phyloP scores from a whole-genome alignment of 2,329 filamentous ascomycete genomes.

The Mycogone perniciosa region DNA sequence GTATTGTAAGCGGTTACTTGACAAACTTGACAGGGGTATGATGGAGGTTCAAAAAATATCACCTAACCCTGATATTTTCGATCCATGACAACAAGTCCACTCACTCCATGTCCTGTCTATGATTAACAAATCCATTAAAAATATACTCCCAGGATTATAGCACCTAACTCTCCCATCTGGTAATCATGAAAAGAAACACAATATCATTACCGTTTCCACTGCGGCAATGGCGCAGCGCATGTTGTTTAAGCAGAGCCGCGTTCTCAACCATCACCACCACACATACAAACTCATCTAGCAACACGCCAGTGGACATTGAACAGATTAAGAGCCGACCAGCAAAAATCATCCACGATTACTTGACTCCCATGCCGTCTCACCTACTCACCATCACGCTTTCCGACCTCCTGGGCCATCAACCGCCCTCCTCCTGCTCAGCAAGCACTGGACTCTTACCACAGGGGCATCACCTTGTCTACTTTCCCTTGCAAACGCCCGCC shows the following conservation, averaged over 20 bases:
- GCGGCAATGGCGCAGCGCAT: neutral
- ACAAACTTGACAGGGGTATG: too few species aligned
- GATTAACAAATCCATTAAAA: too few species aligned
- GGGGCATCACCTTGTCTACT: constrained; percentile 82
- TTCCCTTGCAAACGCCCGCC: constrained; percentile 62
- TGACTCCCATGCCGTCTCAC: constrained; percentile 55
- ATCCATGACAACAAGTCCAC: too few species aligned
- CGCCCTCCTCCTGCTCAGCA: constrained; percentile 1
- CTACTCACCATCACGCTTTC: constrained; percentile 58
- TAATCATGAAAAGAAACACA: neutral
- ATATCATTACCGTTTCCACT: neutral
- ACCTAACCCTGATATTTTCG: too few species aligned
- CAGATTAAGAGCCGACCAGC: constrained; percentile 22
- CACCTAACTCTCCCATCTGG: too few species aligned
- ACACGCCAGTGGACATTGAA: constrained; percentile 10
- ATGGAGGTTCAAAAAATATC: too few species aligned
- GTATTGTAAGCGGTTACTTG: too few species aligned
- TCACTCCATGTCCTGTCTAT: too few species aligned
- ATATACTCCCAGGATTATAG: too few species aligned
- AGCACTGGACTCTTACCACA: constrained; percentile 41
- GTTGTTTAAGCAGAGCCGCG: neutral
- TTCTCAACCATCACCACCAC: neutral
- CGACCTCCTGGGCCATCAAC: constrained; percentile 40
- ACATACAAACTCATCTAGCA: neutral
- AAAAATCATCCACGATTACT: constrained; percentile 37